These are phyloP conservation scores for Durusdinium trenchii DNA, from an alignment of 73 alveolate genomes.

Conservation along the genomic window DNA sequence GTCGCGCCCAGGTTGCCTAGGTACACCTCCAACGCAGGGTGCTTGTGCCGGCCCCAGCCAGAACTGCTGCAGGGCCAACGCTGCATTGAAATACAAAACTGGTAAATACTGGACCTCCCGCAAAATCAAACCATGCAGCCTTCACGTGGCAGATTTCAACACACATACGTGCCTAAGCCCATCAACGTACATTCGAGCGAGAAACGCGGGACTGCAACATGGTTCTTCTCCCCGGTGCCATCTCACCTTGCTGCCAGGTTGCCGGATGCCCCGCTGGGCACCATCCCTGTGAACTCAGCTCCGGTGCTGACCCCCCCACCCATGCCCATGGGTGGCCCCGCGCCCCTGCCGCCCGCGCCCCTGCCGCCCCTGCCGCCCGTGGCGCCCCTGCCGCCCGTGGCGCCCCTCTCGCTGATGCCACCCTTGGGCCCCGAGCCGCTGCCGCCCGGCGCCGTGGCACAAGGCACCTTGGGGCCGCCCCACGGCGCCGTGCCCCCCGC, in stretches of 20 bases:
- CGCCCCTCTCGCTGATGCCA: background rate
- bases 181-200: too few species aligned
- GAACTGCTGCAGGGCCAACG: background rate
- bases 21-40: conserved; percentile 52
- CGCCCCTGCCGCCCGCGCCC: background rate
- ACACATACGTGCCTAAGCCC: too few species aligned
- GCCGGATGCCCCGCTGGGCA: conserved; percentile 55
- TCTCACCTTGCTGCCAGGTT: background rate
- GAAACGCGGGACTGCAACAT: too few species aligned
- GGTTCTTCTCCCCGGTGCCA: background rate
- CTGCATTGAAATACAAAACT: too few species aligned
- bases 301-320: conserved; percentile 19
- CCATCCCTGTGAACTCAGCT: conserved; percentile 59
- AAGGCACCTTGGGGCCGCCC: background rate
- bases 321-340: background rate
- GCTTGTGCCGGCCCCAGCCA: conserved; percentile 5
- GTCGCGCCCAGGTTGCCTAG: conserved; percentile 59
- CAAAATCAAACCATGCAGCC: too few species aligned
- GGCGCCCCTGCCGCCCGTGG: conserved; percentile 19
- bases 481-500: background rate
- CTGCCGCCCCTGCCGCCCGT: background rate
- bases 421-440: background rate
- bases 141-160: too few species aligned
- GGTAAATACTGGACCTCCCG: too few species aligned
- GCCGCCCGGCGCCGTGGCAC: background rate